These are phyloP conservation scores for Lipomyces yamadae DNA, from an alignment of 805 yeast species.

Conservation along the genomic window DNA sequence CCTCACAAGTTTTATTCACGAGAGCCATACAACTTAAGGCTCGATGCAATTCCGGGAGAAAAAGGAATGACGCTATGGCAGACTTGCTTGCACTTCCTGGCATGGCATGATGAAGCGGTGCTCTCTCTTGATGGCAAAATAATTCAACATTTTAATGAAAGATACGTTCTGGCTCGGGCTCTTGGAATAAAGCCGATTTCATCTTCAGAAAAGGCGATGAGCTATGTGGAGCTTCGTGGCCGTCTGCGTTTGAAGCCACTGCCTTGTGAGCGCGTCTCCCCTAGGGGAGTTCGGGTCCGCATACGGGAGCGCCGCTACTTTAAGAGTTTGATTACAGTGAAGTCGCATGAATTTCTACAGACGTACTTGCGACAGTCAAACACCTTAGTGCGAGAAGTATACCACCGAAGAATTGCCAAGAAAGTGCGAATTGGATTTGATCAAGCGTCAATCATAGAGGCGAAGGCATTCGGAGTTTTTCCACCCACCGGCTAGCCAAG, in stretches of 20 bases:
- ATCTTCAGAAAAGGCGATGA: conserved; percentile 2
- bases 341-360: not conserved
- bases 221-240: not conserved
- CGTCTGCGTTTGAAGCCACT: not conserved
- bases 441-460: not conserved
- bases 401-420: not conserved
- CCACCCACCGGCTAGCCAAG: not conserved
- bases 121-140: not conserved
- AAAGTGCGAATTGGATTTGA: conserved; percentile 2
- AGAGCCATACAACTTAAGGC: conserved; percentile 11
- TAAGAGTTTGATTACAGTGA: not conserved
- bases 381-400: not conserved
- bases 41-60: not conserved
- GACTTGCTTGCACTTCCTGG: conserved; percentile 17
- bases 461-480: not conserved
- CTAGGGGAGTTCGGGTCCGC: not conserved
- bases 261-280: not conserved
- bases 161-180: conserved; percentile 17
- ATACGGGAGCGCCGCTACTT: not conserved
- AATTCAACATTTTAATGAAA: not conserved
- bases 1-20: conserved; percentile 10
- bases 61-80: conserved; percentile 18
- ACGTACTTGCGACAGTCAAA: not conserved
- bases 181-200: conserved; percentile 9
- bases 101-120: conserved; percentile 13